These are phyloP conservation scores for Geotrichum bryndzae DNA, from an alignment of 1,139 yeast genomes.

Conservation along the genomic window DNA sequence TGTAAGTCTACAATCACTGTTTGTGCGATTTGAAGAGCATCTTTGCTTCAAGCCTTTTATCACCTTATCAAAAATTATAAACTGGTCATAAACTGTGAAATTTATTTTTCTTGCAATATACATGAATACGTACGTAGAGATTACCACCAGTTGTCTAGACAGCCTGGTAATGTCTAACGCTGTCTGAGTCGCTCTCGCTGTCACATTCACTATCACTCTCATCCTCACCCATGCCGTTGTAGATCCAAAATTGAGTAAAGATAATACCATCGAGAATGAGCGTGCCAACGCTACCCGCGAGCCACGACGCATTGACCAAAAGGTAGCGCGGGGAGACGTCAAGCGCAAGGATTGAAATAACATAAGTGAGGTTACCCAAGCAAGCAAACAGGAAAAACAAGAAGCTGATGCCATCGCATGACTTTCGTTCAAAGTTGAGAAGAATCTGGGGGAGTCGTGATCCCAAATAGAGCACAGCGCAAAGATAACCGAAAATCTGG, in stretches of 20 bases:
- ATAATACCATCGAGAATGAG: slow-evolving; percentile 72
- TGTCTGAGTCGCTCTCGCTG: slow-evolving; percentile 1
- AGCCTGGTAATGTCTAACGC: slow-evolving; percentile 1
- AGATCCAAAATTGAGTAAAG: slow-evolving; percentile 79
- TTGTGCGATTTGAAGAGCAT: too few species aligned
- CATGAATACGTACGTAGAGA: neutral
- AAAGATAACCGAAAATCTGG: slow-evolving; percentile 85
- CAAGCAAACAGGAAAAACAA: slow-evolving; percentile 90
- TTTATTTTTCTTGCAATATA: neutral
- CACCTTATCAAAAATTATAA: neutral
- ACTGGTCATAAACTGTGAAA: neutral
- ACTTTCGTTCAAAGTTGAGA: slow-evolving; percentile 73
- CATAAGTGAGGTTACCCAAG: slow-evolving; percentile 84
- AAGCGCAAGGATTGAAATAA: slow-evolving; percentile 67
- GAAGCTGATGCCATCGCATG: slow-evolving; percentile 89
- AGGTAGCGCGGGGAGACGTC: slow-evolving; percentile 65
- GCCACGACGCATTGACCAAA: slow-evolving; percentile 83
- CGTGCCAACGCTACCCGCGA: slow-evolving; percentile 88
- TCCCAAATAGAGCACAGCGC: slow-evolving; percentile 80
- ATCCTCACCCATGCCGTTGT: slow-evolving; percentile 40
- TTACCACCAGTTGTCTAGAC: neutral
- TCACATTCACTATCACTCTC: slow-evolving; percentile 7
- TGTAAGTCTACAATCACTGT: too few species aligned
- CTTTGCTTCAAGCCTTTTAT: too few species aligned
- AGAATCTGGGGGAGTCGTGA: slow-evolving; percentile 86